These are phyloP conservation scores for Hydrangea macrophylla DNA, from an alignment of 148 eudicot genomes.

Conservation along the genomic window DNA sequence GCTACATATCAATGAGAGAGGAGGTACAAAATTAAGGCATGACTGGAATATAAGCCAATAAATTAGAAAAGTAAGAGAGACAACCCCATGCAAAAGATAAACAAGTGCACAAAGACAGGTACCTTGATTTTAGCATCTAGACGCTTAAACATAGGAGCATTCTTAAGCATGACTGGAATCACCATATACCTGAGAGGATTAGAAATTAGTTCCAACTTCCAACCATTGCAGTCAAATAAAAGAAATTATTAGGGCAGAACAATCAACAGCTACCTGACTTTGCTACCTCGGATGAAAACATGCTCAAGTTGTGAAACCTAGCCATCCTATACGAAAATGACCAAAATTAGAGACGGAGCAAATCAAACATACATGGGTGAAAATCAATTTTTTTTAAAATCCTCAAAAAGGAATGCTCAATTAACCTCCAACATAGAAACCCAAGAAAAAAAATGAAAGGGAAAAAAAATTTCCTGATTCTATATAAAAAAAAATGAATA, in stretches of 20 bases:
- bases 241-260: background rate
- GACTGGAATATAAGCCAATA: constrained; percentile 12
- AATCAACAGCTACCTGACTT: constrained; percentile 62
- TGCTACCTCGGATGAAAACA: constrained; percentile 92
- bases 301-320: constrained; percentile 95
- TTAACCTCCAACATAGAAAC: background rate
- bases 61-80: constrained; percentile 7
- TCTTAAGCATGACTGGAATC: constrained; percentile 97
- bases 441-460: too few relatives aligned
- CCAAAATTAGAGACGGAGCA: background rate
- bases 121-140: constrained; percentile 96
- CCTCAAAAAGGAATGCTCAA: background rate
- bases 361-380: background rate
- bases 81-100: background rate
- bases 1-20: too few relatives aligned
- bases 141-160: constrained; percentile 99
- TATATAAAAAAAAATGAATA: too few relatives aligned
- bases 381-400: background rate
- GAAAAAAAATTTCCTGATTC: too few relatives aligned
- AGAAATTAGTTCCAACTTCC: background rate
- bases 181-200: constrained; percentile 73
- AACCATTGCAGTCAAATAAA: background rate
- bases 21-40: too few relatives aligned
- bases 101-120: constrained; percentile 1
- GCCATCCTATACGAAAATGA: constrained; percentile 60